Conservation (phyloP, 495 filamentous ascomycete species). For the Xylaria grammica region DNA sequence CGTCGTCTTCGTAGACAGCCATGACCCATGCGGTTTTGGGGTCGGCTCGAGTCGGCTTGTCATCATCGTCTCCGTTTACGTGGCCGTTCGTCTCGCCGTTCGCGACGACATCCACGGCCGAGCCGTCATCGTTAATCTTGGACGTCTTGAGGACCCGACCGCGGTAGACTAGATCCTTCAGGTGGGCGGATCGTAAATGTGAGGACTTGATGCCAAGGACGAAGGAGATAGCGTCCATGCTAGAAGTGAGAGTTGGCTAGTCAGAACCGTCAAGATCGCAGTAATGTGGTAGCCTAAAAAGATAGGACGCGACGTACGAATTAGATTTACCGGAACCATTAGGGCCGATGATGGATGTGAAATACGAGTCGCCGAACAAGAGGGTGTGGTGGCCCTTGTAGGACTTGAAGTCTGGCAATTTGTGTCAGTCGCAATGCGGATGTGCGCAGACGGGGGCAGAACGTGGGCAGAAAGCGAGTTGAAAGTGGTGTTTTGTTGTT, state of each 20-base stretch:
- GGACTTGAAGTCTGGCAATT: slow-evolving; percentile 88
- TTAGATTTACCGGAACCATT: slow-evolving; percentile 99
- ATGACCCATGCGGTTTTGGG: slow-evolving; percentile 97
- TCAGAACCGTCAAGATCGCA: slow-evolving; percentile 6
- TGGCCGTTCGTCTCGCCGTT: slow-evolving; percentile 62
- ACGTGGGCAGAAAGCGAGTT: no score
- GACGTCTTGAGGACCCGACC: slow-evolving; percentile 91
- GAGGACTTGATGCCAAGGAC: slow-evolving; percentile 98
- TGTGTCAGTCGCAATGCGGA: slow-evolving; percentile 33
- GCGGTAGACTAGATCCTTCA: slow-evolving; percentile 94
- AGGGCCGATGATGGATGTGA: slow-evolving; percentile 98
- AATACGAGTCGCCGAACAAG: slow-evolving; percentile 97
- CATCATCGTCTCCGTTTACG: slow-evolving; percentile 60
- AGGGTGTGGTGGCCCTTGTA: slow-evolving; percentile 95
- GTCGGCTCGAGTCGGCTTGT: slow-evolving; percentile 65
- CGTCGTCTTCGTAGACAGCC: slow-evolving; percentile 98
- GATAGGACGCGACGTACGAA: slow-evolving; percentile 68
- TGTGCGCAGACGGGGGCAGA: slow-evolving; percentile 10
- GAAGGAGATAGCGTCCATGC: slow-evolving; percentile 99
- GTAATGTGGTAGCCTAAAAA: background rate
- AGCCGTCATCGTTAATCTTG: slow-evolving; percentile 86
- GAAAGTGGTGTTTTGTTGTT: slow-evolving; percentile 27
- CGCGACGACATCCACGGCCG: slow-evolving; percentile 60
- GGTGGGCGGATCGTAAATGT: slow-evolving; percentile 91
- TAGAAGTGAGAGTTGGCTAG: slow-evolving; percentile 38